Evolutionary conservation across 2,329 filamentous ascomycete genomes (phyloP).

Genomic region (Phialophora macrospora): DNA sequence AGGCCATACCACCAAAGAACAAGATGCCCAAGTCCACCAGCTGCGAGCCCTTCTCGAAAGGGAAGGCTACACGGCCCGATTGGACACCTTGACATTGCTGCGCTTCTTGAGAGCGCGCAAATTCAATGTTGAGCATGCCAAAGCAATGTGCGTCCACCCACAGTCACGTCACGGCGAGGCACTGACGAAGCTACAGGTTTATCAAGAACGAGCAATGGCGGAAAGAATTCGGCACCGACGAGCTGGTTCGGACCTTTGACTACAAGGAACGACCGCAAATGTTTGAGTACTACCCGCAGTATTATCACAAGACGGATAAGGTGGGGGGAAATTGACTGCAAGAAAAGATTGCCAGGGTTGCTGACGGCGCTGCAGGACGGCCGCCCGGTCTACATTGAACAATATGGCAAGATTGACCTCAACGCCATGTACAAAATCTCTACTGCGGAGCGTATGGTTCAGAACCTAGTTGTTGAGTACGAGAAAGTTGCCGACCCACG

Average conservation of each 20-base stretch:
- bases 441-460: slow-evolving; percentile 87
- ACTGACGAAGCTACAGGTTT: slow-evolving; percentile 67
- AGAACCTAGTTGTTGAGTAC: slow-evolving; percentile 96
- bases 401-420: slow-evolving; percentile 91
- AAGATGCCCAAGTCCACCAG: slow-evolving; percentile 88
- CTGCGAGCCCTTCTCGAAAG: slow-evolving; percentile 83
- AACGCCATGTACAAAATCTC: slow-evolving; percentile 91
- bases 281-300: slow-evolving; percentile 93
- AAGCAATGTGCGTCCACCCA: slow-evolving; percentile 76
- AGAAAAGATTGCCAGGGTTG: background rate
- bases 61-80: slow-evolving; percentile 77
- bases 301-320: slow-evolving; percentile 83
- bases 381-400: slow-evolving; percentile 95
- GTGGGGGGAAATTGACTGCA: slow-evolving; percentile 44
- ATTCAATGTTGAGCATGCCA: slow-evolving; percentile 82
- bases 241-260: slow-evolving; percentile 78
- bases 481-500: slow-evolving; percentile 93
- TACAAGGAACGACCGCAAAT: slow-evolving; percentile 85
- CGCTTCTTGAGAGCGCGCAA: slow-evolving; percentile 93
- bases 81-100: slow-evolving; percentile 92
- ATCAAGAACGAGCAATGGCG: slow-evolving; percentile 89
- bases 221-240: slow-evolving; percentile 81
- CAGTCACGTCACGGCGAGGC: background rate
- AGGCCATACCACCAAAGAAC: slow-evolving; percentile 81
- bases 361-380: slow-evolving; percentile 70